phyloP scores from a whole-genome alignment of 208 protist genomes.

The Leptomonas seymouri region DNA sequence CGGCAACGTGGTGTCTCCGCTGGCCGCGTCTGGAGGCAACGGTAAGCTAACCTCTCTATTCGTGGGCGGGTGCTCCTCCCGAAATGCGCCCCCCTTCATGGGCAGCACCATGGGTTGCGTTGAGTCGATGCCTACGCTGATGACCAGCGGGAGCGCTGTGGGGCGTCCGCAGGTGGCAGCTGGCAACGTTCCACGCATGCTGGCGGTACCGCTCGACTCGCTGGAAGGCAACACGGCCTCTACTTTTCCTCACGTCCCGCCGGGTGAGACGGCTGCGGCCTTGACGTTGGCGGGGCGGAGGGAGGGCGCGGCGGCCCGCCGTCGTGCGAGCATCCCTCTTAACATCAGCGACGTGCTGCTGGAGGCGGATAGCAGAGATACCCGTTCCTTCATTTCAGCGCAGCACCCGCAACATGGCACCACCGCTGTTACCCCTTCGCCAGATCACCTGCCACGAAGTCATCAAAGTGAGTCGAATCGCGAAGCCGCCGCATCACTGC shows the following conservation, averaged over 20 bases:
- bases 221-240: too few species aligned
- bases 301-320: not conserved
- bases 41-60: not conserved
- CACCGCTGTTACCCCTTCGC: not conserved
- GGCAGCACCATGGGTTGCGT: not conserved
- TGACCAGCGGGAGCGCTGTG: not conserved
- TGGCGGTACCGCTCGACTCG: too few species aligned
- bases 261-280: not conserved
- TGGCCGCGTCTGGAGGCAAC: not conserved
- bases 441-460: not conserved
- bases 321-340: not conserved
- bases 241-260: too few species aligned
- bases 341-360: too few species aligned
- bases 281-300: not conserved
- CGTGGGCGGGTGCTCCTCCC: not conserved
- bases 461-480: not conserved
- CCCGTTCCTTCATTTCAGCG: not conserved
- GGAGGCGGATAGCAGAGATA: too few species aligned
- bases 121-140: not conserved
- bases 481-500: conserved; percentile 6
- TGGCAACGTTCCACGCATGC: too few species aligned
- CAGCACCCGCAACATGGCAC: not conserved
- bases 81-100: conserved; percentile 1
- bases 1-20: not conserved
- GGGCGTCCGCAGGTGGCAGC: too few species aligned